phyloP scores from a whole-genome alignment of 495 filamentous ascomycete species.

The Aspergillus biplanus region DNA sequence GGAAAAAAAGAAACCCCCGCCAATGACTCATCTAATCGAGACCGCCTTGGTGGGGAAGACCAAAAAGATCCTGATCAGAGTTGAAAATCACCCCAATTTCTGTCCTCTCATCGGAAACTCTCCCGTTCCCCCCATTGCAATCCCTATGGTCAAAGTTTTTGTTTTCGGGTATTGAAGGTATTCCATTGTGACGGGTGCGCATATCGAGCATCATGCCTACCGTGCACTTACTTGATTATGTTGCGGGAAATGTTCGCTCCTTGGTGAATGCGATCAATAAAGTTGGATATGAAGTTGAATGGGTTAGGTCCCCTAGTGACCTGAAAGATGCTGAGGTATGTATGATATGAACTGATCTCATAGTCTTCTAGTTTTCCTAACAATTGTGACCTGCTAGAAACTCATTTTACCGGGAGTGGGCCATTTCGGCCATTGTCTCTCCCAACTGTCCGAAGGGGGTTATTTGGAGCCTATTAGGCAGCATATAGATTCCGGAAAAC shows the following conservation, averaged over 20 bases:
- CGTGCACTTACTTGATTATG: constrained; percentile 88
- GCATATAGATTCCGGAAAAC: constrained; percentile 85
- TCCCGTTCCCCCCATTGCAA: not conserved
- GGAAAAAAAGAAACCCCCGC: not conserved
- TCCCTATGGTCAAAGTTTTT: not conserved
- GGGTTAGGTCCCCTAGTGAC: constrained; percentile 84
- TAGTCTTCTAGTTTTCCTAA: not conserved
- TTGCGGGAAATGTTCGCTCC: constrained; percentile 88
- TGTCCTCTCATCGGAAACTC: not conserved
- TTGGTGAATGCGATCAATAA: constrained; percentile 97
- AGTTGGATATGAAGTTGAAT: constrained; percentile 88
- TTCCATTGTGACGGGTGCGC: not conserved
- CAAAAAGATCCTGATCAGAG: not conserved
- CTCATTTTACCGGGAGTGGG: constrained; percentile 95
- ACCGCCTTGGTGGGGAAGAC: constrained; percentile 8
- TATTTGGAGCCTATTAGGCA: constrained; percentile 77
- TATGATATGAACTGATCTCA: not conserved
- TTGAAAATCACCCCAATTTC: not conserved
- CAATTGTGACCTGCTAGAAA: constrained; percentile 54
- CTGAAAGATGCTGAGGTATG: constrained; percentile 81
- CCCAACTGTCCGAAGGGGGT: constrained; percentile 75
- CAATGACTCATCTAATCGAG: constrained; percentile 16
- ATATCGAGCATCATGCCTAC: constrained; percentile 68
- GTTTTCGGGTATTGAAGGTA: not conserved
- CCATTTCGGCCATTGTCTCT: constrained; percentile 94